phyloP scores from a whole-genome alignment of 148 eudicot species.

The Amaranthus cruentus region DNA sequence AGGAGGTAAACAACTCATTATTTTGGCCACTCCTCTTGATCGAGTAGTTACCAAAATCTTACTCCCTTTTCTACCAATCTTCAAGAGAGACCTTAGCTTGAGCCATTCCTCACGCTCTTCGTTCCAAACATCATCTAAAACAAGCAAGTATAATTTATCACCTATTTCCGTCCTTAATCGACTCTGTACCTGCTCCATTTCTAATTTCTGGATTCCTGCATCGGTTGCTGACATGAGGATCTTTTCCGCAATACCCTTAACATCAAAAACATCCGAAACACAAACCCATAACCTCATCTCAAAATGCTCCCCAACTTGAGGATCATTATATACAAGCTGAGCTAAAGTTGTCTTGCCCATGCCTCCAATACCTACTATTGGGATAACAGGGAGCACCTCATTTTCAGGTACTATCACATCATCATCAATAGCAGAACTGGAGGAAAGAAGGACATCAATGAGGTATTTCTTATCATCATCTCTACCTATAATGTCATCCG shows the following conservation, averaged over 20 bases:
- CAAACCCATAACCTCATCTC: slow-evolving; percentile 26
- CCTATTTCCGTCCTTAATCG: neutral
- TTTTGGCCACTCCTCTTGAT: slow-evolving; percentile 5
- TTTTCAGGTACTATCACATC: neutral
- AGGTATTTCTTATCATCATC: slow-evolving; percentile 24
- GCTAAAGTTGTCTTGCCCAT: slow-evolving; percentile 28
- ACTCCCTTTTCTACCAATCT: slow-evolving; percentile 11
- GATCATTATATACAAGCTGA: slow-evolving; percentile 22
- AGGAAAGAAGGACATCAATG: neutral
- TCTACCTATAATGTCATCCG: slow-evolving; percentile 21
- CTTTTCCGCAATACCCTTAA: neutral
- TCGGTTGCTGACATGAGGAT: slow-evolving; percentile 11
- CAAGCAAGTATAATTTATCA: slow-evolving; percentile 13
- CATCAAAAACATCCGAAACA: slow-evolving; percentile 12
- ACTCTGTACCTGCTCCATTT: slow-evolving; percentile 14
- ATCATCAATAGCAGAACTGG: neutral
- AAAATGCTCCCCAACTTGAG: slow-evolving; percentile 11
- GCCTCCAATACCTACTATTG: slow-evolving; percentile 33
- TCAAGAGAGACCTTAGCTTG: neutral
- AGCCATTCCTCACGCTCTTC: slow-evolving; percentile 18
- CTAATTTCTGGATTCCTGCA: neutral
- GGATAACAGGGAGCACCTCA: slow-evolving; percentile 5
- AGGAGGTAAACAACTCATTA: neutral
- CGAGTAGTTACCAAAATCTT: slow-evolving; percentile 20
- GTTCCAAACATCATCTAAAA: slow-evolving; percentile 18